Evolutionary conservation across 371 early-diverging fungal genomes (phyloP).

Genomic region (Apophysomyces elegans): DNA sequence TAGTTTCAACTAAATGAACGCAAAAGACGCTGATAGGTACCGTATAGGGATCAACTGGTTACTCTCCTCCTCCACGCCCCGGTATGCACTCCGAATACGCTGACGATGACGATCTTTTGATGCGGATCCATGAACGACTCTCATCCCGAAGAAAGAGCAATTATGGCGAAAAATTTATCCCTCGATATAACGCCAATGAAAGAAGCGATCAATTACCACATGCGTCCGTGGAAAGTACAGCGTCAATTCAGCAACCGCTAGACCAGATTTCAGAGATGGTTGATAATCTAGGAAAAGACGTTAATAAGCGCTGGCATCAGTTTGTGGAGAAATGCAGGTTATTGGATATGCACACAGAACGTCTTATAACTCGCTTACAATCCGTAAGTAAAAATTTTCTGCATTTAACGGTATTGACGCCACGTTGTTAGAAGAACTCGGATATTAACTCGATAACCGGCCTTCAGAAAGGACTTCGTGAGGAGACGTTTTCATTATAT

Average conservation of each 20-base stretch:
- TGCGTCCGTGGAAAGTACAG: background rate
- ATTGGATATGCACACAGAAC: slow-evolving; percentile 15
- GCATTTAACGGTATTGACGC: background rate
- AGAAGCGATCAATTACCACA: too few relatives aligned
- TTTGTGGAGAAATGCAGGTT: slow-evolving; percentile 24
- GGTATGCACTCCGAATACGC: background rate
- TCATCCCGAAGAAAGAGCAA: background rate
- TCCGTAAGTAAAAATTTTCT: slow-evolving; percentile 10
- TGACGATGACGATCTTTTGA: background rate
- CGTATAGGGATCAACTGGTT: background rate
- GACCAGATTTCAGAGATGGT: background rate
- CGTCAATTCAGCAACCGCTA: background rate
- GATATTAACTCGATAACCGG: too few relatives aligned
- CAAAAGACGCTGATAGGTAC: background rate
- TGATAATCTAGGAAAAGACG: background rate
- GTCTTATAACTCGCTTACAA: slow-evolving; percentile 13
- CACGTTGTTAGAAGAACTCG: too few relatives aligned
- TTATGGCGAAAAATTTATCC: background rate
- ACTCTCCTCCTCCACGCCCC: background rate
- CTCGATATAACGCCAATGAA: background rate
- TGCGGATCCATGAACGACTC: background rate
- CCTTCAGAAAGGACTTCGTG: background rate
- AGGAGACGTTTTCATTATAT: background rate
- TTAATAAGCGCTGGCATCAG: slow-evolving; percentile 12
- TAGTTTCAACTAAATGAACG: slow-evolving; percentile 8